A percentile compares a stretch with the other conserved stretches of the same genome.
These are phyloP conservation scores for Diaporthe batatas DNA, from an alignment of 2,329 filamentous ascomycete species.

Conservation along the genomic window DNA sequence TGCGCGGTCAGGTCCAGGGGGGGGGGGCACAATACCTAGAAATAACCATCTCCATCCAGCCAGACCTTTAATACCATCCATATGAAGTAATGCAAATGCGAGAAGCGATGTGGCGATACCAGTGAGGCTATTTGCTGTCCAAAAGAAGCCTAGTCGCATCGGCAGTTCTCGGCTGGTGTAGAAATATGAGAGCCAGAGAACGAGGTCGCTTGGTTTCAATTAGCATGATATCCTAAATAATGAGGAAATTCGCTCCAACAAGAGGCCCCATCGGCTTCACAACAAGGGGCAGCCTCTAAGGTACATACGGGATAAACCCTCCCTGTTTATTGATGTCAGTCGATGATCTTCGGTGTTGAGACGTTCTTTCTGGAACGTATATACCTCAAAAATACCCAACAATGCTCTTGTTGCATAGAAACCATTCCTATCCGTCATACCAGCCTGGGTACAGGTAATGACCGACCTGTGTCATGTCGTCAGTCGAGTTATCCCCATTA, in stretches of 20 bases:
- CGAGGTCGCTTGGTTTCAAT: conserved; percentile 44
- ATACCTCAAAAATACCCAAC: conserved; percentile 21
- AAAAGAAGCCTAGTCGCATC: conserved; percentile 55
- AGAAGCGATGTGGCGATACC: conserved; percentile 53
- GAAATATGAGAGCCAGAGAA: conserved; percentile 53
- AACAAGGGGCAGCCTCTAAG: too few species aligned
- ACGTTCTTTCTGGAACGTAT: too few species aligned
- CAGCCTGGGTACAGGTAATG: conserved; percentile 16
- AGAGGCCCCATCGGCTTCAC: background rate
- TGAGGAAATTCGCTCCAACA: too few species aligned
- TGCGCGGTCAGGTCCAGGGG: too few species aligned
- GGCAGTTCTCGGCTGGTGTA: conserved; percentile 54
- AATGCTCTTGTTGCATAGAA: conserved; percentile 43
- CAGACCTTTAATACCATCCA: conserved; percentile 54
- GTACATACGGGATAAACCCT: conserved; percentile 49
- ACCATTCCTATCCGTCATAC: conserved; percentile 32
- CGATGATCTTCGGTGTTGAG: too few species aligned
- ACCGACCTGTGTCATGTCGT: background rate
- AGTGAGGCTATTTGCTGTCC: conserved; percentile 52
- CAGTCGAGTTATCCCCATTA: background rate
- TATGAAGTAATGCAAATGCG: conserved; percentile 53
- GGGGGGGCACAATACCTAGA: too few species aligned
- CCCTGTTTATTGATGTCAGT: conserved; percentile 46
- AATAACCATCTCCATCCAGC: conserved; percentile 60
- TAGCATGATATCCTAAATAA: background rate